A percentile compares a stretch with the other conserved stretches of the same genome.
Conservation (phyloP, 257 asterid genomes). For the Verbena officinalis region DNA sequence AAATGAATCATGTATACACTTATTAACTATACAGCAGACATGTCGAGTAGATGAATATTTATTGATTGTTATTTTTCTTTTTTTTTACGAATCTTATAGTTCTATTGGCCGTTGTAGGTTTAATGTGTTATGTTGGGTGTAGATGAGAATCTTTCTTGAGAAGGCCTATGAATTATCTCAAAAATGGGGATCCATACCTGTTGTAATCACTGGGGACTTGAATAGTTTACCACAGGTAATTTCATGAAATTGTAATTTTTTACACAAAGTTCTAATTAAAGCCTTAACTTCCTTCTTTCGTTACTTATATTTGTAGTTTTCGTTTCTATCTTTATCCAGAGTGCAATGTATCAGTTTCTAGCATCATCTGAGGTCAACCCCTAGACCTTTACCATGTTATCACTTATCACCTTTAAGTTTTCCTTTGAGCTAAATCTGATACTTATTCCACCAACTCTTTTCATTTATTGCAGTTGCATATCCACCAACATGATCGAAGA, state of each 20-base stretch:
- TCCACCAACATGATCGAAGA: conserved; percentile 66
- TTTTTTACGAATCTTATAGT: conserved; percentile 2
- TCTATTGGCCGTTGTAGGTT: background rate
- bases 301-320: conserved; percentile 28
- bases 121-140: conserved; percentile 31
- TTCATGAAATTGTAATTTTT: conserved; percentile 17
- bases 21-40: background rate
- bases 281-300: conserved; percentile 1
- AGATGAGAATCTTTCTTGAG: conserved; percentile 79
- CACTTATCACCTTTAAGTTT: conserved; percentile 20
- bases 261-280: conserved; percentile 3
- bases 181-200: conserved; percentile 85
- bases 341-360: conserved; percentile 80
- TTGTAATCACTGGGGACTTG: conserved; percentile 70
- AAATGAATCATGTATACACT: no score
- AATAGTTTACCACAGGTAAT: conserved; percentile 80
- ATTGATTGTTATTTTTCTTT: conserved; percentile 1
- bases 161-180: conserved; percentile 72
- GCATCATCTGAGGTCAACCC: conserved; percentile 69
- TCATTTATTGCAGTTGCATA: conserved; percentile 55
- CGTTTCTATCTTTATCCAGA: conserved; percentile 57
- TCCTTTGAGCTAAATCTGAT: conserved; percentile 11
- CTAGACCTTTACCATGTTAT: conserved; percentile 23
- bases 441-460: conserved; percentile 15
- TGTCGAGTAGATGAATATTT: background rate